These are phyloP conservation scores for Botrytis byssoidea DNA, from an alignment of 2,329 filamentous ascomycete genomes.

Conservation along the genomic window DNA sequence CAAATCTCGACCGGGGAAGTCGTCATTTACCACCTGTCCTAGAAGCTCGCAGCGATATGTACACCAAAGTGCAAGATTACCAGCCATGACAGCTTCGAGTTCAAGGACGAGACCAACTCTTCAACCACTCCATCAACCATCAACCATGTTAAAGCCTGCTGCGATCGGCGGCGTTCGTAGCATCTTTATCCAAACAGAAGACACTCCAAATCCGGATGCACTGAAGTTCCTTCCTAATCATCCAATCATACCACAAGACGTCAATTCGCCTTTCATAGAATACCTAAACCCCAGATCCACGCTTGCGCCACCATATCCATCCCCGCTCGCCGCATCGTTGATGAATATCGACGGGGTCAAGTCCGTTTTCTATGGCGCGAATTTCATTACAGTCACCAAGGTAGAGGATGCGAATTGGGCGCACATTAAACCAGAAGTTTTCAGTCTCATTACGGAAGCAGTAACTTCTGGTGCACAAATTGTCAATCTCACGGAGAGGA, in stretches of 20 bases:
- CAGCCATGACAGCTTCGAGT: conserved; percentile 49
- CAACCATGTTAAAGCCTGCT: conserved; percentile 40
- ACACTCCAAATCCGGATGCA: conserved; percentile 90
- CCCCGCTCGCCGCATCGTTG: conserved; percentile 83
- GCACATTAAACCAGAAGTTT: conserved; percentile 92
- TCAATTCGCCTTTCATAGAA: conserved; percentile 80
- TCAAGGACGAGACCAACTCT: conserved; percentile 47
- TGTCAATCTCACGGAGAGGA: conserved; percentile 66
- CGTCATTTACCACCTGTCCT: conserved; percentile 36
- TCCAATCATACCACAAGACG: conserved; percentile 71
- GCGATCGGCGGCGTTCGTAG: conserved; percentile 55
- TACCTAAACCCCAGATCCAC: conserved; percentile 88
- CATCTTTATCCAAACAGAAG: conserved; percentile 97
- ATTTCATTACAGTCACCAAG: conserved; percentile 98
- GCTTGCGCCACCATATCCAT: conserved; percentile 83
- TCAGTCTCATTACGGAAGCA: conserved; percentile 89
- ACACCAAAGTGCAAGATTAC: conserved; percentile 45
- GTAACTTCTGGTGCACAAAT: conserved; percentile 81
- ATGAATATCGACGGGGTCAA: conserved; percentile 95
- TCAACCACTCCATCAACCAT: conserved; percentile 44
- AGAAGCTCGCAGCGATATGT: conserved; percentile 40
- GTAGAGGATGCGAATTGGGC: conserved; percentile 85
- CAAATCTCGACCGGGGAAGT: conserved; percentile 33
- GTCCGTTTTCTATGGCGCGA: conserved; percentile 86
- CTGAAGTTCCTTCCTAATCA: conserved; percentile 96